Evolutionary conservation across 2,329 filamentous ascomycete species (phyloP), one percentile per base, ranked within the genome.

Genomic region (Nigrospora oryzae): DNA sequence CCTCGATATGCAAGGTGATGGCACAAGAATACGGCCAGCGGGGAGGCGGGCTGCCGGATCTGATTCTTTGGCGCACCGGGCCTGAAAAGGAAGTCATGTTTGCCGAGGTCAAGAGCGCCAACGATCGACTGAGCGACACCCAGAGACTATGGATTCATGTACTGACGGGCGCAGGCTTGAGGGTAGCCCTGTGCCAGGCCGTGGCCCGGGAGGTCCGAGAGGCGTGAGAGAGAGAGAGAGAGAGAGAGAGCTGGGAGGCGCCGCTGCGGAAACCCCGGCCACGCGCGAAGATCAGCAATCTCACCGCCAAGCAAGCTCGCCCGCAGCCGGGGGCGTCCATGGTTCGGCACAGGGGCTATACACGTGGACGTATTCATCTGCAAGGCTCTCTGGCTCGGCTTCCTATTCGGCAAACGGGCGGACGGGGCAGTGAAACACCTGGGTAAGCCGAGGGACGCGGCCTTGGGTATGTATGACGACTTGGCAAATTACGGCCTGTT

Each of bases 71-170:
- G 93, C 79, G 81, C 55, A 56, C 52, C 44, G 56, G 60, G 50
- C 62, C 49, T 49, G 51, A 56, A 60, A 59, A 53, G 35, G 76
- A 85, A 59, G 82, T 86, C 51, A 83, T 89, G 75, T 91, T 93
- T 63, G 75, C 75, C 5, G 84, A 88, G 63, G 85, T 89, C 46
- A 89, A 90, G 69, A 87, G 82, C 53, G 83, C 82, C 61, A 96
- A 95, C 64, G 93, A 98, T 71, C 81, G 89, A 35, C 70, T 98
- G 57, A 97, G 91, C 64, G 93, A 98, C 69, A 95, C 90, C 15
- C 93, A 98, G 68, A 73, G 93, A 54, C 74, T 98, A 53, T 98
- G 93, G 93, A 95, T 97, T 56, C 88, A 97, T 70, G 89, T 96
- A 8, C 73, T 98, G 43, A 84, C 83, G 8, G 83, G 84, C 1